These are phyloP conservation scores for Dalbergia oliveri DNA, from an alignment of 306 rosid species.

Conservation along the genomic window DNA sequence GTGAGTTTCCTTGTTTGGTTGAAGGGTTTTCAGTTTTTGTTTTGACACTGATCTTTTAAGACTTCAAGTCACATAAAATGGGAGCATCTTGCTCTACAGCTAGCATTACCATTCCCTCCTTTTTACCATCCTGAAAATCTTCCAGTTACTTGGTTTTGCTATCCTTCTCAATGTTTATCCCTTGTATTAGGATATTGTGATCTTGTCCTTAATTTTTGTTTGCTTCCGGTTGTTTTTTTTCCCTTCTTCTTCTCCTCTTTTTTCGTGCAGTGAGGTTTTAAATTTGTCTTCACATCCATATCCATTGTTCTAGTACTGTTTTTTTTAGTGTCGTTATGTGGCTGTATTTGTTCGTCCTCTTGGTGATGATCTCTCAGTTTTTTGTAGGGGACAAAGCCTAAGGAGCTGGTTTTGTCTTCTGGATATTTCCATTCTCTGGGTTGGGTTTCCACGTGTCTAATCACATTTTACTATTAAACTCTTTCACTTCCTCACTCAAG, in stretches of 20 bases:
- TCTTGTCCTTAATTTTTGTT: constrained; percentile 51
- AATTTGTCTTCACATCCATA: constrained; percentile 48
- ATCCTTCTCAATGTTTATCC: constrained; percentile 42
- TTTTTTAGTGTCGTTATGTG: constrained; percentile 54
- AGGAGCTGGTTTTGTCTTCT: constrained; percentile 67
- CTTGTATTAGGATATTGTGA: constrained; percentile 43
- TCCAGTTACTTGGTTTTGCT: constrained; percentile 37
- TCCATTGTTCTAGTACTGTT: constrained; percentile 35
- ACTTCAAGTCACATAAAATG: constrained; percentile 34
- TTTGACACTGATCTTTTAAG: constrained; percentile 21
- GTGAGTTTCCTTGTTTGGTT: constrained; percentile 25
- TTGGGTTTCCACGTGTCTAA: constrained; percentile 36
- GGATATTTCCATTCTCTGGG: constrained; percentile 63
- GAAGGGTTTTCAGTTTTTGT: constrained; percentile 39
- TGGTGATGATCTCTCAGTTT: constrained; percentile 56
- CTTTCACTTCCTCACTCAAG: constrained; percentile 29
- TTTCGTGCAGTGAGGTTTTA: constrained; percentile 41
- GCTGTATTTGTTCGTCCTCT: constrained; percentile 57
- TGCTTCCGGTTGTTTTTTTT: constrained; percentile 48
- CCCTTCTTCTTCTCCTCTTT: background rate
- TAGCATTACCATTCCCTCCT: constrained; percentile 3
- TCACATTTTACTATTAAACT: constrained; percentile 23
- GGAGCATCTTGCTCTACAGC: background rate
- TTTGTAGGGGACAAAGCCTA: constrained; percentile 58
- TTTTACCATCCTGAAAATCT: constrained; percentile 22